These are phyloP conservation scores for Populus hybrid DNA, from an alignment of 441 rosid genomes.

Conservation along the genomic window DNA sequence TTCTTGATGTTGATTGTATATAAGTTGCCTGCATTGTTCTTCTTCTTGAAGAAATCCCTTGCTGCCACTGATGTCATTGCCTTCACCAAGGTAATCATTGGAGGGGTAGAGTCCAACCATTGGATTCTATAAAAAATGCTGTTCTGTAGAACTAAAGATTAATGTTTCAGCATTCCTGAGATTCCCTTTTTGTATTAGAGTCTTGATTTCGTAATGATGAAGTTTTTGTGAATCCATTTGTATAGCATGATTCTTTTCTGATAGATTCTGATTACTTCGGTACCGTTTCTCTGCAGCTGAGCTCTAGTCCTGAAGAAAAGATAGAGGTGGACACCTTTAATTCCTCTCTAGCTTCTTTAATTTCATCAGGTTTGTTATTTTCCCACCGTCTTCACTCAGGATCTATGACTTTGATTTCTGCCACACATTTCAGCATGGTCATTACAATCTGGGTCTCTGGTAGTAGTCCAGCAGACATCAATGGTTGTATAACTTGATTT, in stretches of 20 bases:
- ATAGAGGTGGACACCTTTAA: constrained; percentile 64
- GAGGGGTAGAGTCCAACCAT: neutral
- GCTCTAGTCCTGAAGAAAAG: constrained; percentile 65
- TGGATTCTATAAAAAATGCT: neutral
- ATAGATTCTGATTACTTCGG: neutral
- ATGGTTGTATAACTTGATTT: neutral
- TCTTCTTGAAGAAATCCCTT: neutral
- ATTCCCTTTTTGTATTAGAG: neutral
- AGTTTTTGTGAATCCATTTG: neutral
- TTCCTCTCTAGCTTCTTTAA: constrained; percentile 67
- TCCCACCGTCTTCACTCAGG: neutral
- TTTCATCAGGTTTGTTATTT: constrained; percentile 63
- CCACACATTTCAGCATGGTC: neutral
- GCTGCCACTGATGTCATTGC: neutral
- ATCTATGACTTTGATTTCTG: constrained; percentile 1
- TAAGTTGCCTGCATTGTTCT: neutral
- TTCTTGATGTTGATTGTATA: neutral
- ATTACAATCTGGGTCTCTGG: neutral
- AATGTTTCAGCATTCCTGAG: neutral
- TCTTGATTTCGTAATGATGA: neutral
- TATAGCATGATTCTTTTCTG: neutral
- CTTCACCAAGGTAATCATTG: neutral
- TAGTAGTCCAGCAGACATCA: neutral
- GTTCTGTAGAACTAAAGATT: neutral
- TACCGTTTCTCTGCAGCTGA: constrained; percentile 47